phyloP scores from a whole-genome alignment of 108 stramenopile genomes.

The Stephanodiscus minutulus region DNA sequence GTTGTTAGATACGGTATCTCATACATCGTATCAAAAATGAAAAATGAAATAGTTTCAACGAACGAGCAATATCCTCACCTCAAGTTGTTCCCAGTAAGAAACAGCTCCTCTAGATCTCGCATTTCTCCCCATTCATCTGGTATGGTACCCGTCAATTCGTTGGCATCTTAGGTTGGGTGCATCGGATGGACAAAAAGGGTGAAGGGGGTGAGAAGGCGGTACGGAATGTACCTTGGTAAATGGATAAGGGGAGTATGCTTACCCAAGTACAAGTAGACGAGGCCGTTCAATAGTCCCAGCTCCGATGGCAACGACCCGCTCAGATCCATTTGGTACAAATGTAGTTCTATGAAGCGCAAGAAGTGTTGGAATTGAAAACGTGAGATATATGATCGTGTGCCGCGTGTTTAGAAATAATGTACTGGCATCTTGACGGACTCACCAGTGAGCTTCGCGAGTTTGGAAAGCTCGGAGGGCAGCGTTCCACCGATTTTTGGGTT shows the following conservation, averaged over 20 bases:
- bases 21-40: background rate
- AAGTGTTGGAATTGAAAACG: background rate
- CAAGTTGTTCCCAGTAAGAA: slow-evolving; percentile 58
- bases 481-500: slow-evolving; percentile 56
- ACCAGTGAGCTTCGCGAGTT: slow-evolving; percentile 43
- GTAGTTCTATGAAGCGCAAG: slow-evolving; percentile 22
- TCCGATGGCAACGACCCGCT: slow-evolving; percentile 71
- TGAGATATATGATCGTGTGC: background rate
- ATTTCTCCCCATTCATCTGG: slow-evolving; percentile 51
- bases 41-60: background rate
- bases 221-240: background rate
- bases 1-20: background rate
- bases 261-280: slow-evolving; percentile 43
- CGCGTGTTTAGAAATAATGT: too few species aligned
- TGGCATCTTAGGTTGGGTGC: slow-evolving; percentile 20
- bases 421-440: too few species aligned
- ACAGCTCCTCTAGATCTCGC: slow-evolving; percentile 42
- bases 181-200: background rate
- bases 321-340: slow-evolving; percentile 49
- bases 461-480: slow-evolving; percentile 56
- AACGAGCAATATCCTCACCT: slow-evolving; percentile 35
- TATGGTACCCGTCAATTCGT: slow-evolving; percentile 43
- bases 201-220: background rate
- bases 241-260: background rate
- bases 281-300: slow-evolving; percentile 48